A percentile compares a stretch with the other conserved stretches of the same genome.
Conservation (phyloP, 2,329 filamentous ascomycete species). For the Colletotrichum phormii region DNA sequence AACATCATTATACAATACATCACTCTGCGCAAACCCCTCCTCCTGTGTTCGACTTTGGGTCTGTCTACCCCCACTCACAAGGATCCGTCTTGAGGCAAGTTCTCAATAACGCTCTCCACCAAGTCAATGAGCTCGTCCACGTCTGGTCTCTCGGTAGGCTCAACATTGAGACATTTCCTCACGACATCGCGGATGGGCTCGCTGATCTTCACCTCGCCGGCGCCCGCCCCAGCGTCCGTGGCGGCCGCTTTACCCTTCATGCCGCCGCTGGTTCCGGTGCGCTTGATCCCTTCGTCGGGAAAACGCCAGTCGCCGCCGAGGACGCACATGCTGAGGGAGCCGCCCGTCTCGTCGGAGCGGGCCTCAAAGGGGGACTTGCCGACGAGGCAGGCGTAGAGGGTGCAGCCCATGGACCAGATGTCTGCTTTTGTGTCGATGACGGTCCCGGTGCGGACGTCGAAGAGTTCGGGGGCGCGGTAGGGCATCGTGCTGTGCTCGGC, state of each 20-base stretch:
- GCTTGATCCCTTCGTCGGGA: conserved; percentile 80
- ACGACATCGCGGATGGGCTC: conserved; percentile 90
- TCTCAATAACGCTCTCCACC: conserved; percentile 78
- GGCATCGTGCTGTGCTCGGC: conserved; percentile 99
- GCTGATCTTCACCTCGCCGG: conserved; percentile 70
- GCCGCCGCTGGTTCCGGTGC: conserved; percentile 53
- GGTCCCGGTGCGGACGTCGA: conserved; percentile 94
- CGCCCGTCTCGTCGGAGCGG: conserved; percentile 94
- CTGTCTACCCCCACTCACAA: neutral
- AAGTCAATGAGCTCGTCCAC: conserved; percentile 85
- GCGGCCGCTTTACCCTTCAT: conserved; percentile 42
- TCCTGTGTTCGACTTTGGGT: neutral
- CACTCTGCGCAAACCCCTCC: neutral
- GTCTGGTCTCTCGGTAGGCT: conserved; percentile 88
- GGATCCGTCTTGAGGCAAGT: conserved; percentile 69
- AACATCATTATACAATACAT: conserved; percentile 29
- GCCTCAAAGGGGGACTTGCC: conserved; percentile 98
- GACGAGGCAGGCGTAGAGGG: conserved; percentile 95
- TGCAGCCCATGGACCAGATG: conserved; percentile 97
- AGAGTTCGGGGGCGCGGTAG: conserved; percentile 96
- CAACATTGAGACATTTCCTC: conserved; percentile 84
- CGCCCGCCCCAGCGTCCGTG: conserved; percentile 43
- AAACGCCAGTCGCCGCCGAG: conserved; percentile 96
- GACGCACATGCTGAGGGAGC: conserved; percentile 91
- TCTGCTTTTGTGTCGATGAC: conserved; percentile 96